Evolutionary conservation across 192 early-diverging fungal genomes (phyloP).

Genomic region (Lunasporangiospora selenospora): DNA sequence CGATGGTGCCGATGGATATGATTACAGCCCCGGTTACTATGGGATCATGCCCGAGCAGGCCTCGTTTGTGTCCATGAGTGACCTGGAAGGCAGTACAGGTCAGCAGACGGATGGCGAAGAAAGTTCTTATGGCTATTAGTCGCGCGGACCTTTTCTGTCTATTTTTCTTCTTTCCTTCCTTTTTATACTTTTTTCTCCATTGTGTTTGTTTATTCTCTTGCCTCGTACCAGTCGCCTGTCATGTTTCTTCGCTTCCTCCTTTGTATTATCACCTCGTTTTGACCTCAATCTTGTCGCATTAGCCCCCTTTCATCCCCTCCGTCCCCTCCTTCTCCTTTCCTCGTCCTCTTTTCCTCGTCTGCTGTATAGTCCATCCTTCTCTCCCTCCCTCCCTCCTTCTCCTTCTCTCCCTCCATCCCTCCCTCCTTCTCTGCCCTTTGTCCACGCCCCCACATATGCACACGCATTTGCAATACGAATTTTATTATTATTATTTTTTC

Average conservation of each 20-base stretch:
- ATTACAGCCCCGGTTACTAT: constrained; percentile 32
- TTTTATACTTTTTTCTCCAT: neutral
- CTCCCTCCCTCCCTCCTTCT: neutral
- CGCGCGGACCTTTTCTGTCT: neutral
- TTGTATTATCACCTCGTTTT: neutral
- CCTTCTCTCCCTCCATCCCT: neutral
- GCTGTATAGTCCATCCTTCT: constrained; percentile 3
- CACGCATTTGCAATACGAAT: no score
- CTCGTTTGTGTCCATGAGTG: constrained; percentile 51
- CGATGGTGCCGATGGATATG: constrained; percentile 25
- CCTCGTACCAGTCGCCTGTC: no score
- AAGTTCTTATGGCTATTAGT: constrained; percentile 33
- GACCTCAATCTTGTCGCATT: neutral
- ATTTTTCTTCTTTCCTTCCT: neutral
- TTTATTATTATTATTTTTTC: no score
- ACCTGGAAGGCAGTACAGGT: constrained; percentile 45
- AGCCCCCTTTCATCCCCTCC: neutral
- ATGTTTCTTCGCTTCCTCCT: neutral
- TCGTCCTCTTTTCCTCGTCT: constrained; percentile 7
- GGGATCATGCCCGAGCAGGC: constrained; percentile 49
- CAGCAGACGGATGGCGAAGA: constrained; percentile 48
- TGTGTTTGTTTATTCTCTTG: no score
- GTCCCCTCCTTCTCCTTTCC: constrained; percentile 3
- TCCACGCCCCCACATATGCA: no score
- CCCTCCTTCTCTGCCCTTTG: neutral